phyloP scores from a whole-genome alignment of 768 basidiomycete species.

The Mycena crocata region DNA sequence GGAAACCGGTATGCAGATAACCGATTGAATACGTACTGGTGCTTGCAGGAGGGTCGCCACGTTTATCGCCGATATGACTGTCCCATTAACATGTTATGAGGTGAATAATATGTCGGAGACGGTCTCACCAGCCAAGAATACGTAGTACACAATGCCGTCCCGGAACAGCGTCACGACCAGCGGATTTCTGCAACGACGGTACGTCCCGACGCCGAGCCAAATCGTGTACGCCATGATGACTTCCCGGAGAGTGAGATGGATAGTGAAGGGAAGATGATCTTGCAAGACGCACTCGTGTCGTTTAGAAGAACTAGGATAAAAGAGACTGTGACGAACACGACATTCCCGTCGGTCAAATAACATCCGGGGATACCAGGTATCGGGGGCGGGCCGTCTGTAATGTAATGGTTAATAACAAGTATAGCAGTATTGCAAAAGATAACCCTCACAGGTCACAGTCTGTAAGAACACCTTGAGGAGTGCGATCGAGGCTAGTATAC shows the following conservation, averaged over 20 bases:
- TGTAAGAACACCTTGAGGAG: slow-evolving; percentile 15
- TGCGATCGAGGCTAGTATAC: slow-evolving; percentile 10
- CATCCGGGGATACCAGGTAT: slow-evolving; percentile 21
- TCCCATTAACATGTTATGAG: background rate
- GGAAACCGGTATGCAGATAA: background rate
- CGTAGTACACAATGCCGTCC: slow-evolving; percentile 39
- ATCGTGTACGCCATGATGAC: slow-evolving; percentile 40
- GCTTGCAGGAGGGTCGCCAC: slow-evolving; percentile 21
- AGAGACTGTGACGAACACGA: slow-evolving; percentile 8
- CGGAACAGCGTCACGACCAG: slow-evolving; percentile 37
- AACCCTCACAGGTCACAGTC: slow-evolving; percentile 20
- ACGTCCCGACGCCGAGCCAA: slow-evolving; percentile 36
- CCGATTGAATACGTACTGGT: slow-evolving; percentile 8
- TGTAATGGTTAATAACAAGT: background rate
- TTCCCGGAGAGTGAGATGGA: slow-evolving; percentile 8
- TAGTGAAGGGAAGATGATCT: background rate
- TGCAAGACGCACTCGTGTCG: slow-evolving; percentile 19
- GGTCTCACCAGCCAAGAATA: slow-evolving; percentile 38
- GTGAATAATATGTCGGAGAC: background rate
- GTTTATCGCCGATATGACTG: slow-evolving; percentile 26
- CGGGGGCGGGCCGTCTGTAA: slow-evolving; percentile 23
- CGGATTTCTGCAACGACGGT: slow-evolving; percentile 34
- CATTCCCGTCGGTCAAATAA: slow-evolving; percentile 11
- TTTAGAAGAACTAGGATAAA: slow-evolving; percentile 23
- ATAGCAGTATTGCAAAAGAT: background rate